A percentile compares a stretch with the other conserved stretches of the same genome.
phyloP scores from a whole-genome alignment of 257 asterid species.

The Solanum piurae region DNA sequence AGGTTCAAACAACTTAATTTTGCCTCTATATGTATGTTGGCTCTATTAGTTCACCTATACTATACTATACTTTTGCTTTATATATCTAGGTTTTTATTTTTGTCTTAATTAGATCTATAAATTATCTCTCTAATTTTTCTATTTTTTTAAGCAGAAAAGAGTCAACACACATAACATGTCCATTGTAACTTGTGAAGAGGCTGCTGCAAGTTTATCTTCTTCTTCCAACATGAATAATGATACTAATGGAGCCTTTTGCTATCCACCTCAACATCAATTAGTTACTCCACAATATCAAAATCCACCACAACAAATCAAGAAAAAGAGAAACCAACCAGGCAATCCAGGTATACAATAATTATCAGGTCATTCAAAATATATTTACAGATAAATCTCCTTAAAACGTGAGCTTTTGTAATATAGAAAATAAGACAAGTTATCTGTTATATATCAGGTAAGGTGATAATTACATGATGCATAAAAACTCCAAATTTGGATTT shows the following conservation, averaged over 20 bases:
- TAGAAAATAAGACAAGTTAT: neutral
- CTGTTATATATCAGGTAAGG: neutral
- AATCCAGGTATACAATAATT: constrained; percentile 52
- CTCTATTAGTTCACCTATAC: constrained; percentile 23
- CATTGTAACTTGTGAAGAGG: constrained; percentile 62
- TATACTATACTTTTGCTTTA: constrained; percentile 17
- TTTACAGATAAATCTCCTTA: neutral
- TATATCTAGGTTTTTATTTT: constrained; percentile 6
- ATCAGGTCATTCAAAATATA: neutral
- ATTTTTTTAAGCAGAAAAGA: neutral
- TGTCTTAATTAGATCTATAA: constrained; percentile 34
- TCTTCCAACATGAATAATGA: constrained; percentile 40
- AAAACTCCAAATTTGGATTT: neutral
- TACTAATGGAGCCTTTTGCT: constrained; percentile 9
- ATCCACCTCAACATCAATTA: constrained; percentile 18
- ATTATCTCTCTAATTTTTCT: neutral
- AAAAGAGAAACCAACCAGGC: constrained; percentile 81
- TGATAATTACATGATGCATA: neutral
- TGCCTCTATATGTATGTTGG: neutral
- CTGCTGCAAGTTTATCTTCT: constrained; percentile 67
- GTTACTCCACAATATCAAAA: constrained; percentile 14
- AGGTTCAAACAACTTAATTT: neutral
- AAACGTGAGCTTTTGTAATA: neutral
- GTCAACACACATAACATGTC: constrained; percentile 35
- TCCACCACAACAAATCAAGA: constrained; percentile 39